Conservation (phyloP, 164 flowering plant genomes). For the Dillenia suffruticosa region DNA sequence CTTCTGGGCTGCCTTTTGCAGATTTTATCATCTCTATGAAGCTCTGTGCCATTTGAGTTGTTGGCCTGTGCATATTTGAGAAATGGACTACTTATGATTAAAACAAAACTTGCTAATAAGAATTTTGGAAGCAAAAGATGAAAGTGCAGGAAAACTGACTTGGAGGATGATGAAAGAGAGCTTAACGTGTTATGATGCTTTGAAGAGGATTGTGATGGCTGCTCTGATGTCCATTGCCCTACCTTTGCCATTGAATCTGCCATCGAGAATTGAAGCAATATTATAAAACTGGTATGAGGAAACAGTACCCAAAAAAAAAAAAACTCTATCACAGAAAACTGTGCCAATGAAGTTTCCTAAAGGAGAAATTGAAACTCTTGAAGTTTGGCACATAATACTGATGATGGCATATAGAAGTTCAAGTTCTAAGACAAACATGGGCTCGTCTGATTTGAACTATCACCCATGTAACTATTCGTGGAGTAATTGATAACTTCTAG, state of each 20-base stretch:
- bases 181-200: constrained; percentile 37
- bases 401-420: no score
- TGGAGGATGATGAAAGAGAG: constrained; percentile 49
- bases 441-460: no score
- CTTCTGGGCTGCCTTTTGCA: constrained; percentile 44
- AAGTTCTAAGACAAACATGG: no score
- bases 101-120: background rate
- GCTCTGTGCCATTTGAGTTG: constrained; percentile 38
- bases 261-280: background rate
- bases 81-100: background rate
- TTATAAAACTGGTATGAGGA: no score
- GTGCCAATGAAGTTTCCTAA: no score
- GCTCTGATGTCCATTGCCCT: constrained; percentile 53
- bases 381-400: no score
- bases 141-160: constrained; percentile 39
- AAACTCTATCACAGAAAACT: background rate
- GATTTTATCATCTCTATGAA: constrained; percentile 74
- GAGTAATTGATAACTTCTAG: no score
- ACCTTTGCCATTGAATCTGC: constrained; percentile 41
- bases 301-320: background rate
- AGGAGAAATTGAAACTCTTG: no score
- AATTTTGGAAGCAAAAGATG: background rate
- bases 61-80: constrained; percentile 25
- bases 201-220: constrained; percentile 48
- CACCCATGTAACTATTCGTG: no score